These are phyloP conservation scores for Cercospora sojina DNA, from an alignment of 2,329 filamentous ascomycete species.

Conservation along the genomic window DNA sequence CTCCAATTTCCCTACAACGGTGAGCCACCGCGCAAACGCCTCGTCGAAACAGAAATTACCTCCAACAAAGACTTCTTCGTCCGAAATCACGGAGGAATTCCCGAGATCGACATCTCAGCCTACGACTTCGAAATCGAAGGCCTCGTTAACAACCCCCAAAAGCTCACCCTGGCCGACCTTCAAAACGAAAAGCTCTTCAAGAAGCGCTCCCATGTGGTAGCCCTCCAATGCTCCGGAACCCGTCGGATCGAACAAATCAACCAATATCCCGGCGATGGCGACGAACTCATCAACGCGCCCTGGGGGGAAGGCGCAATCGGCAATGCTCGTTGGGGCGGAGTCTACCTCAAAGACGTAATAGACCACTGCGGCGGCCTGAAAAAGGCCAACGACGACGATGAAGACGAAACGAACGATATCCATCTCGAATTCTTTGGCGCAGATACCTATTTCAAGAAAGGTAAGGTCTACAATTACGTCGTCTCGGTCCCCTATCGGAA, in stretches of 20 bases:
- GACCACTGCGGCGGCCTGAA: conserved; percentile 67
- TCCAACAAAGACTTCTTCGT: conserved; percentile 65
- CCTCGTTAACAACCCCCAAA: conserved; percentile 58
- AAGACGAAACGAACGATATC: conserved; percentile 43
- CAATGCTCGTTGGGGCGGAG: conserved; percentile 60
- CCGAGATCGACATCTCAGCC: conserved; percentile 58
- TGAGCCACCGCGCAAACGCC: conserved; percentile 39
- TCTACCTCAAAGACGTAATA: conserved; percentile 55
- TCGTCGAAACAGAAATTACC: conserved; percentile 49
- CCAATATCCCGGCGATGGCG: conserved; percentile 65
- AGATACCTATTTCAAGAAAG: conserved; percentile 71
- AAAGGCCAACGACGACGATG: conserved; percentile 29
- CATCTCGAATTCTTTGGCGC: conserved; percentile 69
- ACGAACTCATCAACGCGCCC: conserved; percentile 37
- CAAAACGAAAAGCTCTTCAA: conserved; percentile 62
- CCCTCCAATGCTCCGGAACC: conserved; percentile 68
- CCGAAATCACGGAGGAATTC: conserved; percentile 70
- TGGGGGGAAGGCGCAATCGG: conserved; percentile 64
- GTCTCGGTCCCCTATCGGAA: conserved; percentile 66
- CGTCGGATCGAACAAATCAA: conserved; percentile 67
- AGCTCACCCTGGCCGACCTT: conserved; percentile 59
- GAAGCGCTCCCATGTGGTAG: conserved; percentile 58
- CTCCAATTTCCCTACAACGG: conserved; percentile 52
- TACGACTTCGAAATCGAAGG: conserved; percentile 59
- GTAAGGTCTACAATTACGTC: conserved; percentile 64